Conservation (phyloP, 2,329 filamentous ascomycete genomes). For the Beauveria pseudobassiana region DNA sequence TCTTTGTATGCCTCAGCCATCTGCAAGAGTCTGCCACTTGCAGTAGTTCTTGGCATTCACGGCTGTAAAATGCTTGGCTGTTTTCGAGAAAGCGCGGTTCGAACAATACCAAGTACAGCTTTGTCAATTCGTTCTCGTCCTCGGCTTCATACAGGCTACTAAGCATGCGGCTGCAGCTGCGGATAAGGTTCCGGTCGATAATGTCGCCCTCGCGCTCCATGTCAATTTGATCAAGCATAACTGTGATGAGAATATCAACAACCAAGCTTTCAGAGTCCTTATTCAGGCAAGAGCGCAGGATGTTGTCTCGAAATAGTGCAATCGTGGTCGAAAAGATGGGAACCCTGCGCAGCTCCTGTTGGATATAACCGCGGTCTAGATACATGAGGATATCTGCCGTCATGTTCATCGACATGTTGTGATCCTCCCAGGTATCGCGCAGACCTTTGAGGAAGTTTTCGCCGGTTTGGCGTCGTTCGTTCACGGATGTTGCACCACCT, state of each 20-base stretch:
- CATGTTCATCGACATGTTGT: conserved; percentile 93
- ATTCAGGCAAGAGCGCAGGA: conserved; percentile 57
- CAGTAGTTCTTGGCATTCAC: conserved; percentile 68
- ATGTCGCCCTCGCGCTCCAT: conserved; percentile 89
- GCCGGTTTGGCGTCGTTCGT: conserved; percentile 71
- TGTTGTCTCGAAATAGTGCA: conserved; percentile 78
- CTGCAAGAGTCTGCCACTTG: conserved; percentile 70
- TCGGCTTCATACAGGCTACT: conserved; percentile 79
- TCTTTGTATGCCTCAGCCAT: conserved; percentile 71
- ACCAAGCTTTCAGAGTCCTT: conserved; percentile 44
- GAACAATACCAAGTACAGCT: conserved; percentile 77
- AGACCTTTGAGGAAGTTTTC: conserved; percentile 75
- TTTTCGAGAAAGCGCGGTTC: conserved; percentile 68
- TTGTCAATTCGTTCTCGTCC: conserved; percentile 67
- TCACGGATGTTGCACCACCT: conserved; percentile 53
- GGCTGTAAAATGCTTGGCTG: conserved; percentile 65
- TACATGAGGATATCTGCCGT: conserved; percentile 96
- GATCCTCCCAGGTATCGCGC: conserved; percentile 76
- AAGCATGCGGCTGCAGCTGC: conserved; percentile 81
- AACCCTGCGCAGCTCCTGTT: conserved; percentile 56
- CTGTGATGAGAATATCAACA: conserved; percentile 67
- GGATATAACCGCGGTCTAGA: conserved; percentile 78
- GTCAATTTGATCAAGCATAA: conserved; percentile 82
- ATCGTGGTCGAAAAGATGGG: conserved; percentile 82
- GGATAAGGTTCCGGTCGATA: conserved; percentile 75